Evolutionary conservation across 139 green algal genomes (phyloP), one percentile per base, ranked within the genome.

Genomic region (Picochlorum sp.): DNA sequence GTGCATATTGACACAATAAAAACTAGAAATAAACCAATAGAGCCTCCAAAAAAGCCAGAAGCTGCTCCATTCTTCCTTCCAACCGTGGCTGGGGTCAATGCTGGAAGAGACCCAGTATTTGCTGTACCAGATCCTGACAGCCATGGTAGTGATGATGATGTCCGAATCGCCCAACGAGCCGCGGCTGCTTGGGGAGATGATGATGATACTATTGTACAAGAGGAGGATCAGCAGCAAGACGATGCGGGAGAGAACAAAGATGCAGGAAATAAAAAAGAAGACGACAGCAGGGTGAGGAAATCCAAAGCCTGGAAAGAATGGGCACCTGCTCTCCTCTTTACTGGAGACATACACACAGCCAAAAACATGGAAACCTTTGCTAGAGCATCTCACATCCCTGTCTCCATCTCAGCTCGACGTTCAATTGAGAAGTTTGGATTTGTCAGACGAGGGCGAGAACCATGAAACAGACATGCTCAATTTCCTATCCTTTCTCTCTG

Each of bases 61-160:
- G 71, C 81, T 2, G 93, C 93, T 20, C 93, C 93, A 41, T 98
- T 99, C 78, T 99, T 99, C 86, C 78, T 99, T 57, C 93, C 93
- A 10, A 94, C 90, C 1, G 41, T 92, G 2, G 68, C 81, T 4
- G 72, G 66, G 0, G 63, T 34, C 16, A 45, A 70, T 45, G 69
- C 58, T 15, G 56, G 65, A 14, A 28, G 57, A 14, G 62, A 88
- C 21, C 82, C 85, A 1, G 70, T 87, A 2, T 90, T 90, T 61
- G 81, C 51, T 21, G 54, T 21, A 41, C 6, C 34, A 3, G 56
- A 4, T 14, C 26, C 20, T n/a, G 50, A 15, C 45, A 44, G 10
- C 23, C 45, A n/a, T 44, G 44, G 3, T 20, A 6, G 41, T 59
- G 15, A 23, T 49, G 41, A 34, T 34, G 32, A 9, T 49, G 24